phyloP scores from a whole-genome alignment of 805 yeast species.

The Candida vaughaniae region DNA sequence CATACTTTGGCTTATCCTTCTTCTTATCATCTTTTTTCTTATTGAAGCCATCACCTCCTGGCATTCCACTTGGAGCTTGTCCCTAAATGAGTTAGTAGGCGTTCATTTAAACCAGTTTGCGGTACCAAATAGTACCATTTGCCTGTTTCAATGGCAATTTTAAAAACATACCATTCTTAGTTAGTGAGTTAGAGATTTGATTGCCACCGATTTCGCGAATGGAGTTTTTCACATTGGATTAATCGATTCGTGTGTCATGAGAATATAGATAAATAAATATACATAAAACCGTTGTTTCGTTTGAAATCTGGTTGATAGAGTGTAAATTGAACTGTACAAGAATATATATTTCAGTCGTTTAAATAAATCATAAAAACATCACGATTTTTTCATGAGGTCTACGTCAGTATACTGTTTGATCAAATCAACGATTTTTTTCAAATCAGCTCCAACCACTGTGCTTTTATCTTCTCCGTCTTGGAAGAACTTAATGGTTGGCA shows the following conservation, averaged over 20 bases:
- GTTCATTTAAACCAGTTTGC: no score
- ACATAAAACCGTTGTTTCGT: no score
- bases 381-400: conserved; percentile 19
- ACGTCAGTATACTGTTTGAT: conserved; percentile 30
- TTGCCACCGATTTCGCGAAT: conserved; percentile 3
- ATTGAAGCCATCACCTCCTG: conserved; percentile 45
- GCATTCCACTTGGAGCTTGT: conserved; percentile 56
- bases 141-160: no score
- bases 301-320: no score
- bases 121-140: no score
- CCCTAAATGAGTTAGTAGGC: no score
- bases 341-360: no score
- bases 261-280: no score
- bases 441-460: conserved; percentile 66
- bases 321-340: no score
- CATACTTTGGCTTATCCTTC: conserved; percentile 92
- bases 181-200: background rate
- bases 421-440: conserved; percentile 30
- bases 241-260: no score
- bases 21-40: conserved; percentile 60
- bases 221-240: no score
- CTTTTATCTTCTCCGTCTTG: conserved; percentile 59
- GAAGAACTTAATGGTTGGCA: conserved; percentile 72
- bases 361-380: no score
- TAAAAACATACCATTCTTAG: conserved; percentile 7